A percentile compares a stretch with the other conserved stretches of the same genome.
phyloP scores from a whole-genome alignment of 2,329 filamentous ascomycete genomes.

The Fusarium falciforme region DNA sequence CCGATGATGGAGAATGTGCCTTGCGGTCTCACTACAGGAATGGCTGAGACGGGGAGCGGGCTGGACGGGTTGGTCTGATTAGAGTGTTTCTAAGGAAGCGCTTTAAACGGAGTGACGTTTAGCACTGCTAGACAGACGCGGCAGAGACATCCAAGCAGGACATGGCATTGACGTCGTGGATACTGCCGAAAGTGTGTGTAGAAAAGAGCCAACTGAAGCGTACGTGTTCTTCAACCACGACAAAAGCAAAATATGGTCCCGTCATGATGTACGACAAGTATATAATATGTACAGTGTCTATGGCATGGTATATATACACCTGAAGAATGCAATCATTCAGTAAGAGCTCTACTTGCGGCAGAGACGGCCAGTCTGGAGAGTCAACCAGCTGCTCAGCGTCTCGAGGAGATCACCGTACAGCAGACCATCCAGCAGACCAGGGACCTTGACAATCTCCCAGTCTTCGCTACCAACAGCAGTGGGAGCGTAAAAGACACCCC shows the following conservation, averaged over 20 bases:
- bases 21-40: background rate
- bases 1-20: background rate
- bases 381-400: slow-evolving; percentile 27
- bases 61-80: background rate
- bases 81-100: background rate
- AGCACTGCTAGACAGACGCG: background rate
- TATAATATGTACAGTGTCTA: background rate
- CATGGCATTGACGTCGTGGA: background rate
- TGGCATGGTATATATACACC: background rate
- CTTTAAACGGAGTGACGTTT: background rate
- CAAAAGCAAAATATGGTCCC: background rate
- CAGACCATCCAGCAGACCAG: slow-evolving; percentile 7
- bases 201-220: background rate
- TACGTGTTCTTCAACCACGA: background rate
- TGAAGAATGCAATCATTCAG: background rate
- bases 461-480: slow-evolving; percentile 31
- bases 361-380: slow-evolving; percentile 27
- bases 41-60: background rate
- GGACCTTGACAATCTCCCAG: slow-evolving; percentile 18
- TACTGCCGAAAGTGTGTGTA: background rate
- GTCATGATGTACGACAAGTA: background rate
- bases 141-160: background rate
- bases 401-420: slow-evolving; percentile 20
- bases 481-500: slow-evolving; percentile 41
- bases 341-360: slow-evolving; percentile 10